Conservation (phyloP, 2,329 filamentous ascomycete species). For the Geosmithia putterillii region DNA sequence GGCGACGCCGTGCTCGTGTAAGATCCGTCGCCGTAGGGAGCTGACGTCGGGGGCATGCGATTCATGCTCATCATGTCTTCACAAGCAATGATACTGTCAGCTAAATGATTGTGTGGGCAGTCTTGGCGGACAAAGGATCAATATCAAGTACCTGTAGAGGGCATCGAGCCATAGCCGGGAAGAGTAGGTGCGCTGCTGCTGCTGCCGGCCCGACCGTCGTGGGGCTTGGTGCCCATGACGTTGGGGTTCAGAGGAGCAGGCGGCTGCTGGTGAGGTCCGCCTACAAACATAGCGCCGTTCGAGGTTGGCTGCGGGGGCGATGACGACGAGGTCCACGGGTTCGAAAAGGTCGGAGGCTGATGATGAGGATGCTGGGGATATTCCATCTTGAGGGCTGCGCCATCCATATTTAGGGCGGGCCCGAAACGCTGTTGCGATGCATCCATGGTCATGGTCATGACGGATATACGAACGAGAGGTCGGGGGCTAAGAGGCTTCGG, state of each 20-base stretch:
- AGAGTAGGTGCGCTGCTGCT: slow-evolving; percentile 46
- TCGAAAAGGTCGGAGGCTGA: slow-evolving; percentile 66
- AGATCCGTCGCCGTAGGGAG: slow-evolving; percentile 58
- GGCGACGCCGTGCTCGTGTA: slow-evolving; percentile 58
- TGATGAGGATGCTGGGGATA: slow-evolving; percentile 31
- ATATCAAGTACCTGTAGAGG: slow-evolving; percentile 63
- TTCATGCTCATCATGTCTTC: slow-evolving; percentile 53
- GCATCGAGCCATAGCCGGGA: slow-evolving; percentile 60
- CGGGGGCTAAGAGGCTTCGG: too few species aligned
- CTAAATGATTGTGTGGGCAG: too few species aligned
- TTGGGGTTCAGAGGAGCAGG: slow-evolving; percentile 44
- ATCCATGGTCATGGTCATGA: slow-evolving; percentile 94
- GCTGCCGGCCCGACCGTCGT: slow-evolving; percentile 41
- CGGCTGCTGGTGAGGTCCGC: slow-evolving; percentile 33
- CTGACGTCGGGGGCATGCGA: slow-evolving; percentile 42
- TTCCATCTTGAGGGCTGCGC: too few species aligned
- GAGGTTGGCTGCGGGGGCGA: slow-evolving; percentile 28
- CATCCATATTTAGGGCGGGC: slow-evolving; percentile 66
- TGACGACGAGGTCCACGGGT: slow-evolving; percentile 66
- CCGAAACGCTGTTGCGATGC: slow-evolving; percentile 73
- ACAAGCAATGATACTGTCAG: neutral
- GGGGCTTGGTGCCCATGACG: slow-evolving; percentile 32
- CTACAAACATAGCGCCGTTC: slow-evolving; percentile 51
- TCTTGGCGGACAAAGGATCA: too few species aligned
- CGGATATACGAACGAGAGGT: slow-evolving; percentile 11